A percentile compares a stretch with the other conserved stretches of the same genome.
Evolutionary conservation across 495 filamentous ascomycete genomes (phyloP).

Genomic region (Evernia prunastri): DNA sequence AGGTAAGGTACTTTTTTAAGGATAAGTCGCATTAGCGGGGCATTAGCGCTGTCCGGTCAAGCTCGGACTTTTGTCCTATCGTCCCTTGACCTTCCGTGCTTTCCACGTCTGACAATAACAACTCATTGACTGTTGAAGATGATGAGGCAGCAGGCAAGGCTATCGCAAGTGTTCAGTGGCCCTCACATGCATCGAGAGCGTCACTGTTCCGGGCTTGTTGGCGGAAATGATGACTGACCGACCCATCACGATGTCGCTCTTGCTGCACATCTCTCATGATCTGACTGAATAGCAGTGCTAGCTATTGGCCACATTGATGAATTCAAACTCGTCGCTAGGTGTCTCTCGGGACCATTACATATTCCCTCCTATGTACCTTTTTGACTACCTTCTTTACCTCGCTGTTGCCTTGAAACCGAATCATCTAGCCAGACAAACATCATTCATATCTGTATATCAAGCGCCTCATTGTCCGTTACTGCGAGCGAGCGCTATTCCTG

Average conservation of each 20-base stretch:
- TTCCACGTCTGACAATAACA: too few species aligned
- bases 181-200: background rate
- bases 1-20: too few species aligned
- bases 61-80: background rate
- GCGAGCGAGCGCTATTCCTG: background rate
- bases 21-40: background rate
- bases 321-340: background rate
- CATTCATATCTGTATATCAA: background rate
- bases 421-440: conserved; percentile 3
- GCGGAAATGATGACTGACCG: background rate
- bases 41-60: background rate
- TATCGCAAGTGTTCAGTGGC: background rate
- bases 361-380: background rate
- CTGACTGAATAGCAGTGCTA: background rate
- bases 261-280: background rate
- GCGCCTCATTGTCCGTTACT: background rate
- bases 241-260: conserved; percentile 5
- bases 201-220: background rate
- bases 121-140: too few species aligned
- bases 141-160: background rate
- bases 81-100: background rate
- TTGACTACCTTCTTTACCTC: background rate
- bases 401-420: background rate
- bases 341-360: background rate
- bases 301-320: too few species aligned